These are phyloP conservation scores for Exophiala xenobiotica DNA, from an alignment of 2,329 filamentous ascomycete species.

Conservation along the genomic window DNA sequence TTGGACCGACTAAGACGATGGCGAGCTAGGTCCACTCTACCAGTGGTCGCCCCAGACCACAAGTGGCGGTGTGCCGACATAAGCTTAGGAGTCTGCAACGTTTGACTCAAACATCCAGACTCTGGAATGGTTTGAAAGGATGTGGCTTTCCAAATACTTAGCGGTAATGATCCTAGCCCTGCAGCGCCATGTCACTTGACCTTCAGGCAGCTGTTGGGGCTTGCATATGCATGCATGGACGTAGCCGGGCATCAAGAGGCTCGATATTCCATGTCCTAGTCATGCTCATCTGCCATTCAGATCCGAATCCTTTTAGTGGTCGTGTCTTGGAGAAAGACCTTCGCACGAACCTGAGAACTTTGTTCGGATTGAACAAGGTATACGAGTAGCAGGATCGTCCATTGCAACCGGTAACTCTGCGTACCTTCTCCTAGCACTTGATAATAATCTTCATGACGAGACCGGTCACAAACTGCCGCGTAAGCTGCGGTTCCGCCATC, in stretches of 20 bases:
- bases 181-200: constrained; percentile 17
- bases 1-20: too few species aligned
- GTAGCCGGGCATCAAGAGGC: not conserved
- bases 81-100: not conserved
- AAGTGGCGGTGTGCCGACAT: not conserved
- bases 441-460: not conserved
- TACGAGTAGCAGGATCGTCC: not conserved
- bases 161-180: too few species aligned
- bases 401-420: not conserved
- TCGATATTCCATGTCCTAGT: not conserved
- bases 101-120: not conserved
- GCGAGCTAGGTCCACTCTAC: not conserved
- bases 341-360: not conserved
- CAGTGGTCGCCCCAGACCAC: not conserved
- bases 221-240: constrained; percentile 5
- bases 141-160: too few species aligned
- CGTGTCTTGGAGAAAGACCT: not conserved
- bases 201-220: constrained; percentile 4
- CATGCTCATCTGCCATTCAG: not conserved
- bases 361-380: not conserved
- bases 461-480: constrained; percentile 4
- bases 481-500: not conserved
- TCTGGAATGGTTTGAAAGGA: not conserved
- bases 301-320: not conserved
- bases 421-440: not conserved